Conservation (phyloP, 805 yeast species). For the Candida caryicola region DNA sequence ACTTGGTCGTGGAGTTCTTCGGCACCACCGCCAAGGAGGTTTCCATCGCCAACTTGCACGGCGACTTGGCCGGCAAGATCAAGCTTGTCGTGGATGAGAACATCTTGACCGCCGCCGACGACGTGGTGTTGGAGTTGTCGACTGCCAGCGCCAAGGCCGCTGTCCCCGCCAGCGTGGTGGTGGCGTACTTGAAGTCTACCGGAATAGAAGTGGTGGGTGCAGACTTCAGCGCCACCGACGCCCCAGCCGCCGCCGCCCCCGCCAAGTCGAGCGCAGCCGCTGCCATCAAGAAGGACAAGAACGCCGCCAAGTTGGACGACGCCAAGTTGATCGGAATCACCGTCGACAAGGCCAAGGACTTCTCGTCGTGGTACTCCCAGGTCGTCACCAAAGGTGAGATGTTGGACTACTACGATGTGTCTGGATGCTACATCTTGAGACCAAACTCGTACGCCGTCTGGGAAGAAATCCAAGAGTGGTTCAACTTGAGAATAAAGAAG, state of each 20-base stretch:
- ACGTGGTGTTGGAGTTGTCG: slow-evolving; percentile 42
- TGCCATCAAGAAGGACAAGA: slow-evolving; percentile 35
- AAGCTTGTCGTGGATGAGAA: slow-evolving; percentile 58
- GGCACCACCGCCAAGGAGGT: slow-evolving; percentile 58
- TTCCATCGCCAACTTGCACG: slow-evolving; percentile 51
- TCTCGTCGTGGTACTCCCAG: slow-evolving; percentile 97
- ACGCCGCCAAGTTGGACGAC: slow-evolving; percentile 64
- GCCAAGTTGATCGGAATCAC: slow-evolving; percentile 95
- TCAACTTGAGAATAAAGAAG: slow-evolving; percentile 74
- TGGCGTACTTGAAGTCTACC: slow-evolving; percentile 46
- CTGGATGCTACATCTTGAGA: slow-evolving; percentile 97
- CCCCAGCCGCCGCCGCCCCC: slow-evolving; percentile 31
- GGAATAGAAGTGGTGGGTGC: slow-evolving; percentile 51
- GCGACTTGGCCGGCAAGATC: slow-evolving; percentile 50
- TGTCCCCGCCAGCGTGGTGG: slow-evolving; percentile 45
- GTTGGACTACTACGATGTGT: slow-evolving; percentile 97
- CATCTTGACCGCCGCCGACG: slow-evolving; percentile 38
- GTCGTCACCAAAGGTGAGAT: slow-evolving; percentile 94
- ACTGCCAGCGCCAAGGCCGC: slow-evolving; percentile 53
- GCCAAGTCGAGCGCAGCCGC: slow-evolving; percentile 20
- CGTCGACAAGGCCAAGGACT: slow-evolving; percentile 86
- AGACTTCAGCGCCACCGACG: slow-evolving; percentile 50
- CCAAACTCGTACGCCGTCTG: slow-evolving; percentile 93
- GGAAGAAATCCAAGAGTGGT: slow-evolving; percentile 91
- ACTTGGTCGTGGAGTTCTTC: slow-evolving; percentile 65